phyloP scores from a whole-genome alignment of 306 rosid genomes.

The Alnus rubra region DNA sequence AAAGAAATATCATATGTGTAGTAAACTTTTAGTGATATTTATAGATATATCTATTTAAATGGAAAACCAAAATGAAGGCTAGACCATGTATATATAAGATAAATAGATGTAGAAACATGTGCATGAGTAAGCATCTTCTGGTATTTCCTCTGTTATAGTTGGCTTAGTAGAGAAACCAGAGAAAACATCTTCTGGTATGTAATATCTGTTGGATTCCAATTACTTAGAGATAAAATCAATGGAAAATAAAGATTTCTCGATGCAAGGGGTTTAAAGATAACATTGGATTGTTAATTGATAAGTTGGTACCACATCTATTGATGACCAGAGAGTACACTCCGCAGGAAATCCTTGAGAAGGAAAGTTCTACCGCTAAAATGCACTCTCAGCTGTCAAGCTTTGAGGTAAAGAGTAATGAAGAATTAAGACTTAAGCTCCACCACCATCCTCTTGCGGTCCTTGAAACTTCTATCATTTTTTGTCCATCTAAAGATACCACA shows the following conservation, averaged over 20 bases:
- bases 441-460: no score
- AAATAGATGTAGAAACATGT: no score
- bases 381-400: neutral
- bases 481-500: no score
- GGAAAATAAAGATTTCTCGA: neutral
- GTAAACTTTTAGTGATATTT: no score
- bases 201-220: neutral
- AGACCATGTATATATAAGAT: no score
- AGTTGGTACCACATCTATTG: neutral
- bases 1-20: no score
- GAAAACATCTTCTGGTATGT: neutral
- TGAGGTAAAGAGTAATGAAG: neutral
- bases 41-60: no score
- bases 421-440: no score
- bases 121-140: no score
- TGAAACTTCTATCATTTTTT: no score
- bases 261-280: neutral
- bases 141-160: neutral
- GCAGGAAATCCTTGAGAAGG: neutral
- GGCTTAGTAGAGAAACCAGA: neutral
- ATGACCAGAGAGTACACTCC: neutral
- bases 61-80: no score
- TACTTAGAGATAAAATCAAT: neutral
- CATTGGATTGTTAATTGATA: neutral
- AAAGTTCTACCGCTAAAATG: neutral